Evolutionary conservation across 345 rosid genomes (phyloP).

Genomic region (Eucalyptus polyanthemos): DNA sequence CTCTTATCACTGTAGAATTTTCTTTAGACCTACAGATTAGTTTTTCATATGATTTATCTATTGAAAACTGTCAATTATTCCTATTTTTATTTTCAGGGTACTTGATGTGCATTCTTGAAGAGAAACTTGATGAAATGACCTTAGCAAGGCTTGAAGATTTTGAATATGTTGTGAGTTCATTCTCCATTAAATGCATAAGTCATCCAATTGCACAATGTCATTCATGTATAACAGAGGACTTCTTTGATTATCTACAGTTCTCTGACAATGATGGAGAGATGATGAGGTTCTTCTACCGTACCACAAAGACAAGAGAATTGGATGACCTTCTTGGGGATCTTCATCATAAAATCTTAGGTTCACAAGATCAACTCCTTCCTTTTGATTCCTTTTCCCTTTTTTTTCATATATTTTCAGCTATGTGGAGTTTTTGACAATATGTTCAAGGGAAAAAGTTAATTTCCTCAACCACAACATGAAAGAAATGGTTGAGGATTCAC

Average conservation of each 20-base stretch:
- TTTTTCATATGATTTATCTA: not conserved
- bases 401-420: not conserved
- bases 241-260: constrained; percentile 27
- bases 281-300: constrained; percentile 69
- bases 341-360: constrained; percentile 86
- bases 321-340: constrained; percentile 88
- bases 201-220: not conserved
- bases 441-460: not conserved
- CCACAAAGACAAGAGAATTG: constrained; percentile 81
- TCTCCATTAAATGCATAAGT: not conserved
- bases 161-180: constrained; percentile 57
- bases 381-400: not conserved
- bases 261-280: constrained; percentile 64
- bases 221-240: not conserved
- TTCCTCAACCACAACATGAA: not conserved
- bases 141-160: constrained; percentile 40
- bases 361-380: not conserved
- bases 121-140: constrained; percentile 50
- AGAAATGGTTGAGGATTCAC: not conserved
- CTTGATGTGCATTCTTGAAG: constrained; percentile 76
- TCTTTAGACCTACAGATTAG: not conserved
- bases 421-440: not conserved
- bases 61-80: not conserved
- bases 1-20: not conserved
- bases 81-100: constrained; percentile 35